These are phyloP conservation scores for Rhododendron williamsianum DNA, from an alignment of 148 eudicot genomes.

Conservation along the genomic window DNA sequence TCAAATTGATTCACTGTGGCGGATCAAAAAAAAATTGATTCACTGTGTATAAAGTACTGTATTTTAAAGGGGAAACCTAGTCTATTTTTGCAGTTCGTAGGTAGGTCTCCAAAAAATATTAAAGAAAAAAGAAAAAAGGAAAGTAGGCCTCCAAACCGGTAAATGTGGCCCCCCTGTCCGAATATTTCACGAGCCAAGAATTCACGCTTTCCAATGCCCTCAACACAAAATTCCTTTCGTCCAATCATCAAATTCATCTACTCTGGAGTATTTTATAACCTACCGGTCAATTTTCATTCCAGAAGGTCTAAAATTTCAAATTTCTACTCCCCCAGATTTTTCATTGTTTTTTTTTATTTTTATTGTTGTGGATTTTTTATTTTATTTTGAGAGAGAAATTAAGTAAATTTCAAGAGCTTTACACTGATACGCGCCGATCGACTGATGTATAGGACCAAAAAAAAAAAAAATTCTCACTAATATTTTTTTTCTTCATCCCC, in stretches of 20 bases:
- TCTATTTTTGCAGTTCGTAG: neutral
- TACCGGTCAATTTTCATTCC: neutral
- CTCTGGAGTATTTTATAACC: neutral
- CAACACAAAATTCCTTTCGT: slow-evolving; percentile 15
- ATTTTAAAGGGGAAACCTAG: neutral
- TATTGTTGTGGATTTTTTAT: no score
- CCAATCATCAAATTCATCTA: neutral
- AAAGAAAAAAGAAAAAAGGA: no score
- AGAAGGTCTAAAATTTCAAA: neutral
- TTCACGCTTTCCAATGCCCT: slow-evolving; percentile 12
- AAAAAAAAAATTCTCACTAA: no score
- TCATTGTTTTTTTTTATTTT: no score
- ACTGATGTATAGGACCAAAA: no score
- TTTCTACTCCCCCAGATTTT: neutral
- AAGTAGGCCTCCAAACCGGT: slow-evolving; percentile 4
- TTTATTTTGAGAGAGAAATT: no score
- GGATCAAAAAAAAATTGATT: no score
- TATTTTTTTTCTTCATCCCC: no score
- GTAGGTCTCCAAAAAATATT: neutral
- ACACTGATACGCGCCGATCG: no score
- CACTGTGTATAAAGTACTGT: no score
- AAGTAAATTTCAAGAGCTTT: no score
- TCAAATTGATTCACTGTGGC: neutral
- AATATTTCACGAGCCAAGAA: slow-evolving; percentile 15
- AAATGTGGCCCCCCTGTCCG: slow-evolving; percentile 4